Evolutionary conservation across 495 filamentous ascomycete genomes (phyloP).

Genomic region (Daldinia concentrica): DNA sequence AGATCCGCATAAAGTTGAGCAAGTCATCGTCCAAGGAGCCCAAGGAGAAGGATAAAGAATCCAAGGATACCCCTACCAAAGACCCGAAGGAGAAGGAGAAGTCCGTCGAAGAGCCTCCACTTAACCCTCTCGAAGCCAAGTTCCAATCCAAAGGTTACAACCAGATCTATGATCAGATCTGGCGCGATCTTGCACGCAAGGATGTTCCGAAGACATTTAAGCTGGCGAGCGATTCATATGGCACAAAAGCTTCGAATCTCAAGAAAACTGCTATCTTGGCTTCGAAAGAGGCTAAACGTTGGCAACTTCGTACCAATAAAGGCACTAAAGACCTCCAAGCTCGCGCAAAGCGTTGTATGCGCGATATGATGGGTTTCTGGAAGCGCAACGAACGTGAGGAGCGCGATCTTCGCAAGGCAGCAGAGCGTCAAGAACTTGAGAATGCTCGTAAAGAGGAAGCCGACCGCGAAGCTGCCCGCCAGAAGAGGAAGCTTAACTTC

Average conservation of each 20-base stretch:
- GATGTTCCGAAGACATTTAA: constrained; percentile 92
- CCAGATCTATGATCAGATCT: constrained; percentile 98
- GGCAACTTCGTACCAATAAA: constrained; percentile 98
- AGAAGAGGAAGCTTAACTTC: constrained; percentile 99
- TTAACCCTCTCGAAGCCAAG: constrained; percentile 57
- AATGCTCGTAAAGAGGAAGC: constrained; percentile 96
- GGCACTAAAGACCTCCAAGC: constrained; percentile 97
- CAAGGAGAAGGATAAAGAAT: constrained; percentile 55
- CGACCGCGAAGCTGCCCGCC: constrained; percentile 93
- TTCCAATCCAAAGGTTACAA: constrained; percentile 93
- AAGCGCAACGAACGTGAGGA: constrained; percentile 98
- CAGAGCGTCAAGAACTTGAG: constrained; percentile 95
- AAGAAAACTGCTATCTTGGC: constrained; percentile 98
- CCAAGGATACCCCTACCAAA: constrained; percentile 57
- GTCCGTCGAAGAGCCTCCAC: constrained; percentile 64
- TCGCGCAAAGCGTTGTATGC: constrained; percentile 95
- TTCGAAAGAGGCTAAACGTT: constrained; percentile 95
- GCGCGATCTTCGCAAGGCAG: constrained; percentile 89
- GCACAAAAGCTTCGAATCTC: constrained; percentile 87
- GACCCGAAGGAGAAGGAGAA: constrained; percentile 74
- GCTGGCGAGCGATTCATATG: constrained; percentile 81
- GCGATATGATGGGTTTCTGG: constrained; percentile 99
- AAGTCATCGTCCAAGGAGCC: constrained; percentile 59
- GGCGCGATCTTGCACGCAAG: constrained; percentile 92
- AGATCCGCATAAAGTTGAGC: constrained; percentile 65